Evolutionary conservation across 1,284 basidiomycete species (phyloP).

Genomic region (Apiotrichum brassicae): DNA sequence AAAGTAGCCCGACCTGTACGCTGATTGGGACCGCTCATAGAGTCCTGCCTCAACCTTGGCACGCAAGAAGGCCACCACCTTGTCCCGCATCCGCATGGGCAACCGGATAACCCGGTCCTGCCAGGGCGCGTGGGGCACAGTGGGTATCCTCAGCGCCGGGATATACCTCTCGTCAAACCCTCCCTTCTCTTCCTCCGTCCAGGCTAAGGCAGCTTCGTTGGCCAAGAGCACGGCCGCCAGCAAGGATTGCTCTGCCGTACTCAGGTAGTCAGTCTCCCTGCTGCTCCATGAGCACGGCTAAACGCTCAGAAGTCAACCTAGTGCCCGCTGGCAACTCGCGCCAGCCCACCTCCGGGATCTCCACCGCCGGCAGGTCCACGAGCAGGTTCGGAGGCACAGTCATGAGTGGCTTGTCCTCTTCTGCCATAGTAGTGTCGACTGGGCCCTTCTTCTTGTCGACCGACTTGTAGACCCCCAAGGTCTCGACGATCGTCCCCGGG

Average conservation of each 20-base stretch:
- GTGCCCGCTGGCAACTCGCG: neutral
- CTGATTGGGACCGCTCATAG: conserved; percentile 6
- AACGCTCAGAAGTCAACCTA: neutral
- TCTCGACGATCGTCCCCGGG: too few relatives aligned
- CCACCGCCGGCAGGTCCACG: neutral
- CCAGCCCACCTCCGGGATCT: neutral
- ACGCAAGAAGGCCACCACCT: conserved; percentile 1
- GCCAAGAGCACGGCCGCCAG: neutral
- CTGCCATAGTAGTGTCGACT: conserved; percentile 1
- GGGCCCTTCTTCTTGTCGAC: conserved; percentile 13
- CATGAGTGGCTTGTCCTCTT: conserved; percentile 4
- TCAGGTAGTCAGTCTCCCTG: neutral
- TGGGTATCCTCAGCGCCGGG: neutral
- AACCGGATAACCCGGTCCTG: conserved; percentile 1
- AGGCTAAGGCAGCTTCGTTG: conserved; percentile 2
- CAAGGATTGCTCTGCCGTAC: conserved; percentile 1
- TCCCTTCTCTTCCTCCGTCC: conserved; percentile 7
- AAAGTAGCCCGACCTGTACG: conserved; percentile 6
- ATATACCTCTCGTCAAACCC: conserved; percentile 1
- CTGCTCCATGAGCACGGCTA: too few relatives aligned
- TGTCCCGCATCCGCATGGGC: neutral
- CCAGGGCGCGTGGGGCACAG: conserved; percentile 2
- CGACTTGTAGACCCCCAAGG: conserved; percentile 5
- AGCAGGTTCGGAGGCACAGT: neutral
- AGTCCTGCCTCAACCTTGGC: conserved; percentile 1